Percentiles rank a stretch among this genome's conserved stretches.
These are phyloP conservation scores for Pterocarpus macrocarpus DNA, from an alignment of 306 rosid genomes.

Conservation along the genomic window DNA sequence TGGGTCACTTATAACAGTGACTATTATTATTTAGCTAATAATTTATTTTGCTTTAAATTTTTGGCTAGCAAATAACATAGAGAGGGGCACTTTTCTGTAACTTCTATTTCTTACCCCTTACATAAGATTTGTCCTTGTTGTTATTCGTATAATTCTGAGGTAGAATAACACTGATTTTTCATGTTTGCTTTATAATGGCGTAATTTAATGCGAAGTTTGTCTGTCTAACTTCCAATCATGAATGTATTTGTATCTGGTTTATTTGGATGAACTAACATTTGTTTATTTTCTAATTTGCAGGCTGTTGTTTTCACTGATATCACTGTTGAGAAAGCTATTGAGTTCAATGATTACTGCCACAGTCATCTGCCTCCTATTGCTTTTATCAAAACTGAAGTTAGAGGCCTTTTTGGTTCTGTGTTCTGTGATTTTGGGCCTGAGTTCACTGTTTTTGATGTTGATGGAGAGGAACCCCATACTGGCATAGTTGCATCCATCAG, in stretches of 20 bases:
- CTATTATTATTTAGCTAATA: background rate
- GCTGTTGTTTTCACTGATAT: constrained; percentile 87
- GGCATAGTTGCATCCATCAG: constrained; percentile 89
- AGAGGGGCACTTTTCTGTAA: background rate
- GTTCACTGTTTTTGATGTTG: constrained; percentile 89
- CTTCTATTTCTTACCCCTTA: background rate
- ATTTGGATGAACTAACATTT: background rate
- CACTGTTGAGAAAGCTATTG: constrained; percentile 72
- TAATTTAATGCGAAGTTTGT: background rate
- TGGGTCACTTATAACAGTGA: background rate
- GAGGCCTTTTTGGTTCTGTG: constrained; percentile 93
- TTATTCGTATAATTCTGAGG: constrained; percentile 19
- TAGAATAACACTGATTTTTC: background rate
- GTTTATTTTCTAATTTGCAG: constrained; percentile 55
- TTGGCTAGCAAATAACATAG: background rate
- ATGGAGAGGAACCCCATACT: constrained; percentile 88
- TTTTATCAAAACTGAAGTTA: constrained; percentile 89
- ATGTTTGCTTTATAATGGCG: background rate
- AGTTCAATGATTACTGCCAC: constrained; percentile 83
- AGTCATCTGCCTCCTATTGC: constrained; percentile 89
- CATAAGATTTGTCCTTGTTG: background rate
- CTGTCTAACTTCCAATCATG: background rate
- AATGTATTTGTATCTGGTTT: constrained; percentile 5
- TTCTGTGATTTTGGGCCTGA: constrained; percentile 97
- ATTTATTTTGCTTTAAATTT: background rate